Base-by-base conservation (phyloP, 805 yeast genomes). In the Schwanniomyces occidentalis region DNA sequence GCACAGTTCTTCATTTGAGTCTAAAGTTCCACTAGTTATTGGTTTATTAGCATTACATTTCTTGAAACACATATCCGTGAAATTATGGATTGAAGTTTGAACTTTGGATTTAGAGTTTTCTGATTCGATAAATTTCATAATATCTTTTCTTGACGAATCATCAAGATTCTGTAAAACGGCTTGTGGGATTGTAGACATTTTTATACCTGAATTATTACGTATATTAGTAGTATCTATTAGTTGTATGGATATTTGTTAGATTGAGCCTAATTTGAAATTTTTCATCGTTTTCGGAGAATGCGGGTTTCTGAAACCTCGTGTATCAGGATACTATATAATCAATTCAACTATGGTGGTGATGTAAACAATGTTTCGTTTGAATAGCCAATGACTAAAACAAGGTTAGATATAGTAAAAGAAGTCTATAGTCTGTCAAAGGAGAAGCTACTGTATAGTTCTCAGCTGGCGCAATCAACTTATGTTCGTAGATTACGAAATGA, bases 11-110 rank as follows among this genome's bases (percentile, higher is more conserved):
- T 90, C 97, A 36, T 59, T 58, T 2, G 63, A 34, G 43, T 71
- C 70, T 45, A 89, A 67, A 30, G 68, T 69, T 19, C 75, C 74
- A 38, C 67, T 61, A 31, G 68, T 63, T 32, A 76, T 65, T 12
- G 69, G 60, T 36, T 37, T 54, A 41, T 62, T 56, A 31, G 67
- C 63, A 34, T 88, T 75, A 61, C 98, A 90, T 63, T 85, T 85
- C 58, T 83, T 85, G 73, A 88, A 90, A 59, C 98, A 90, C 71
- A 82, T 72, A 55, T 88, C 90, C 17, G 96, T 89, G 75, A 87
- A 88, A 52, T 74, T 78, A 58, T 90, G 96, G 41, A 90, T 85
- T 21, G 95, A 79, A 66, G 76, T 74, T 60, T 88, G 96, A 19
- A 90, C 86, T 64, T 88, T 87, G 37, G 91, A 81, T 66, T 85